Base-by-base conservation (phyloP, 1,284 basidiomycete species). In the Fomitopsis betulina region DNA sequence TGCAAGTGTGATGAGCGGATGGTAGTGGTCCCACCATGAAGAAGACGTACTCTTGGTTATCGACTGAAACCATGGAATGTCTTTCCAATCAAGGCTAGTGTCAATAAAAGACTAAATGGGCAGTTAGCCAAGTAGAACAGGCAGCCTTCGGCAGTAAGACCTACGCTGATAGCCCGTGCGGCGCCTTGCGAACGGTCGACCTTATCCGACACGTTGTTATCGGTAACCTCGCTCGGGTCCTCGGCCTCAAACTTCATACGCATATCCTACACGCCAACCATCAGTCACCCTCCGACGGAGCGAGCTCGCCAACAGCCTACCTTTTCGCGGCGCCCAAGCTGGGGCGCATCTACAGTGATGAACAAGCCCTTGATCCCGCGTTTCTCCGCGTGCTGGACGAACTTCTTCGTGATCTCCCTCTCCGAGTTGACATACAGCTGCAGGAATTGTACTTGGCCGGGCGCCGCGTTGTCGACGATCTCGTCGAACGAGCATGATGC, bases 301-400 rank as follows among this genome's bases (percentile, higher is more conserved):
- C 35, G 3, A 12, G 8, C 35, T 37, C 12, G 13, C 8, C 13
- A 15, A 7, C 35, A 12, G 8, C 35, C 13, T 9, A 15, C 95
- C 86, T 94, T 93, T 72, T 95, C 93, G 58, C 94, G 83, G 25
- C 94, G 83, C 54, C 94, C 94, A 19, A 97, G 84, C 67, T 96
- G 94, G 5, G 94, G 94, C 3, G 94, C 94, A 70, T 97, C 94
- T 30, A 96, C 94, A 1, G 94, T 96, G 69, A 95, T 93, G 73
- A 95, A 95, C 10, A 95, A 75, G 6, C 78, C 89, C 72, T 94
- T 94, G 72, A 96, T 83, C 12, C 93, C 93, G 5, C 92, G 82
- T 61, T 83, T 75, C 70, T 93, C 91, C 2, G 94, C 94, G 64
- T 94, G 91, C 62, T 88, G 84, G 5, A 96, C 90, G 57, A 94